A percentile compares a stretch with the other conserved stretches of the same genome.
Evolutionary conservation across 164 flowering plant species (phyloP).

Genomic region (Aristolochia californica): DNA sequence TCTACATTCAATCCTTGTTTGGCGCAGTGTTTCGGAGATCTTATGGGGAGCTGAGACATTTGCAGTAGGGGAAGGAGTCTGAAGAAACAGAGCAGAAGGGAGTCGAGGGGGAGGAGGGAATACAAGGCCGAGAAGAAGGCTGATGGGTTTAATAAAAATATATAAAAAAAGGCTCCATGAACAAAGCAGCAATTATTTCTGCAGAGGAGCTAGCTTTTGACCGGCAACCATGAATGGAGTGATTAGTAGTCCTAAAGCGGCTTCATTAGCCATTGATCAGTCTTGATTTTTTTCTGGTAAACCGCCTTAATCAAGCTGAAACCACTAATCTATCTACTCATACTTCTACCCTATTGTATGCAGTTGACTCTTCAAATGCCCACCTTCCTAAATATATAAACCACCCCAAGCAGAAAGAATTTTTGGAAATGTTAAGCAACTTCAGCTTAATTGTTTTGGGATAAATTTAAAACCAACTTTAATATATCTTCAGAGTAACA

Average conservation of each 20-base stretch:
- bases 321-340: no score
- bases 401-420: no score
- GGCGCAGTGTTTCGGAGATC: slow-evolving; percentile 23
- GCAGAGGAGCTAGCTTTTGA: not conserved
- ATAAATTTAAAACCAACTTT: no score
- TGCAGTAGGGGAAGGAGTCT: slow-evolving; percentile 1
- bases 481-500: no score
- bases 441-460: no score
- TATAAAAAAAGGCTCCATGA: slow-evolving; percentile 1
- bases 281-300: no score
- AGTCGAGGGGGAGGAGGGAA: not conserved
- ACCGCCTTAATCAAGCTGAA: no score
- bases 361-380: no score
- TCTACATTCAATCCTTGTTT: slow-evolving; percentile 14
- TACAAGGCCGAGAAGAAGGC: not conserved
- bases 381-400: no score
- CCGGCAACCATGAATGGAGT: slow-evolving; percentile 1
- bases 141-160: not conserved
- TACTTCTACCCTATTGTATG: no score
- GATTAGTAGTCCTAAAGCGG: not conserved
- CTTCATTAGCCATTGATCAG: no score
- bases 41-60: slow-evolving; percentile 14
- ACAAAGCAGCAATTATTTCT: slow-evolving; percentile 5
- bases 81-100: not conserved
- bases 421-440: no score